These are phyloP conservation scores for Magnolia sinica DNA, from an alignment of 164 flowering plant species.

Conservation along the genomic window DNA sequence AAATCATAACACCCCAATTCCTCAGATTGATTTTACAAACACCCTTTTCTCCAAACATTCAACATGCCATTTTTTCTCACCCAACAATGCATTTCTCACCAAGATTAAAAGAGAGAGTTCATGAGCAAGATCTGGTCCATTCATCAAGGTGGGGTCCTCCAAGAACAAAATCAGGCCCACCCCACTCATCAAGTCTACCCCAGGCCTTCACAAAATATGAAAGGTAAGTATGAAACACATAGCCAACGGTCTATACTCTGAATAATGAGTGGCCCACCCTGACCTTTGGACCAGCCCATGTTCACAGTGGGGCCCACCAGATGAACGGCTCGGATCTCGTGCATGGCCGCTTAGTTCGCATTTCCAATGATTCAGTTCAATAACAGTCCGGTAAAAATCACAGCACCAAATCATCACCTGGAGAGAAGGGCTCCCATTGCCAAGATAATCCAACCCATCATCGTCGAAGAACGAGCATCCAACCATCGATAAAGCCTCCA, in stretches of 20 bases:
- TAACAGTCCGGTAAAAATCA: background rate
- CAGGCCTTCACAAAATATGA: too few species aligned
- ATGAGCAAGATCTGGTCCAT: background rate
- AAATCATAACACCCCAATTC: background rate
- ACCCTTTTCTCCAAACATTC: background rate
- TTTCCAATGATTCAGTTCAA: background rate
- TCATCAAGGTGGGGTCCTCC: background rate
- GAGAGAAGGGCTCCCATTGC: constrained; percentile 16
- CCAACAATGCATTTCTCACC: background rate
- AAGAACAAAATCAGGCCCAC: background rate
- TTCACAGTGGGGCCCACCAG: background rate
- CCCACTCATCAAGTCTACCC: too few species aligned
- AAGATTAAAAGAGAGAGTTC: too few species aligned
- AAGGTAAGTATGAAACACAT: too few species aligned
- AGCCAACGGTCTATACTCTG: too few species aligned
- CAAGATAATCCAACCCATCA: constrained; percentile 21
- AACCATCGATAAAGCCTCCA: constrained; percentile 25
- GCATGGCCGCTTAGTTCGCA: background rate
- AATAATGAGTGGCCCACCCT: too few species aligned
- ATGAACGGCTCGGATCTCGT: background rate
- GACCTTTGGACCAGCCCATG: too few species aligned
- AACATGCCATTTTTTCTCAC: background rate
- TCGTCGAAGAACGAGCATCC: constrained; percentile 25
- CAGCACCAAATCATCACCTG: constrained; percentile 11
- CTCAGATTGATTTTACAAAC: background rate